Evolutionary conservation across 1,139 yeast genomes (phyloP).

Genomic region (Tardiomyces blankii): DNA sequence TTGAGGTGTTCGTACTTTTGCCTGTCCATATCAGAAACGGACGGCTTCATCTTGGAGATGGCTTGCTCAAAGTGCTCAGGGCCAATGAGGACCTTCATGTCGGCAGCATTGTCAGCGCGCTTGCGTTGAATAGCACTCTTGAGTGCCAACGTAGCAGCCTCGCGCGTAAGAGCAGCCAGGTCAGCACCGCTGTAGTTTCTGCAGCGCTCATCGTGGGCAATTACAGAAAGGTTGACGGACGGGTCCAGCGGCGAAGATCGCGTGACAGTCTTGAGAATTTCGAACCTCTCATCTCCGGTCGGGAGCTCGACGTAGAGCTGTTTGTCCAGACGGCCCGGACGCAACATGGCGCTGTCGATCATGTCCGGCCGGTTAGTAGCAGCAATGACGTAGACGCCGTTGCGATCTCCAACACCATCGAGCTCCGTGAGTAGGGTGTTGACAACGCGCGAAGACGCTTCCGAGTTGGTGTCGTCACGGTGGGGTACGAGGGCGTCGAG

Average conservation of each 20-base stretch:
- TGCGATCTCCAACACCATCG: slow-evolving; percentile 87
- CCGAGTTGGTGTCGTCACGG: slow-evolving; percentile 75
- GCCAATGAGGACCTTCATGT: slow-evolving; percentile 40
- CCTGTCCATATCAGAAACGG: slow-evolving; percentile 84
- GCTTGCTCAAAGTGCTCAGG: slow-evolving; percentile 61
- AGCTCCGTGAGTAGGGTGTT: slow-evolving; percentile 87
- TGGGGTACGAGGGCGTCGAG: slow-evolving; percentile 93
- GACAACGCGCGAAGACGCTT: slow-evolving; percentile 88
- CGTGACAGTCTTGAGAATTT: slow-evolving; percentile 70
- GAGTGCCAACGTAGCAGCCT: slow-evolving; percentile 84
- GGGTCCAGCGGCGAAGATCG: slow-evolving; percentile 62
- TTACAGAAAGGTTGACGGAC: slow-evolving; percentile 45
- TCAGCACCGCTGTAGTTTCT: slow-evolving; percentile 94
- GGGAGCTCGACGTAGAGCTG: slow-evolving; percentile 89
- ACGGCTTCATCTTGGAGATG: slow-evolving; percentile 66
- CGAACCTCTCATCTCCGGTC: slow-evolving; percentile 60
- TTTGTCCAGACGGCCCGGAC: slow-evolving; percentile 95
- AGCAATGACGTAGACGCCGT: slow-evolving; percentile 89
- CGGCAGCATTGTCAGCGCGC: slow-evolving; percentile 19
- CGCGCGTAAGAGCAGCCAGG: slow-evolving; percentile 80
- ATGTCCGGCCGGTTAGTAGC: slow-evolving; percentile 97
- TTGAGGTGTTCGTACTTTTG: slow-evolving; percentile 45
- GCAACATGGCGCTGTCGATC: slow-evolving; percentile 96
- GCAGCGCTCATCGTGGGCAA: slow-evolving; percentile 72
- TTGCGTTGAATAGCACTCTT: slow-evolving; percentile 51